Percentiles rank a stretch among this genome's conserved stretches.
Conservation (phyloP, 345 rosid species). For the Dovyalis caffra region DNA sequence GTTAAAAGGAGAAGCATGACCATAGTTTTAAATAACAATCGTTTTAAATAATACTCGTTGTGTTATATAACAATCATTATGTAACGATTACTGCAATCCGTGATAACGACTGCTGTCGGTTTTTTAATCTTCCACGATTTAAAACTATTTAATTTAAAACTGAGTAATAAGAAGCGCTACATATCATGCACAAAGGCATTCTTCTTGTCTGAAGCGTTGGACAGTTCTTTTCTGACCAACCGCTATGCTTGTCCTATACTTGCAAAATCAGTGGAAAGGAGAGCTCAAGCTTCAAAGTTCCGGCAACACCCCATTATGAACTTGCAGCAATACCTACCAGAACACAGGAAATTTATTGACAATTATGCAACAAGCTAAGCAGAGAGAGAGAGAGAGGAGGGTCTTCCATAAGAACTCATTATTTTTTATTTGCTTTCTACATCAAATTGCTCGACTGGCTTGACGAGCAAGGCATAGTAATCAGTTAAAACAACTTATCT, state of each 20-base stretch:
- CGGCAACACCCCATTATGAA: not conserved
- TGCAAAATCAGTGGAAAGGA: not conserved
- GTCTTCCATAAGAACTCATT: slow-evolving; percentile 20
- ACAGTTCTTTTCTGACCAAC: too few relatives aligned
- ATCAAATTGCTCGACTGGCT: slow-evolving; percentile 22
- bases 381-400: not conserved
- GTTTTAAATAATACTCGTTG: too few relatives aligned
- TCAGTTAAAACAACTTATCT: slow-evolving; percentile 12
- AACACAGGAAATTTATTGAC: not conserved
- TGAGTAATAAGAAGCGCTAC: not conserved
- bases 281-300: not conserved
- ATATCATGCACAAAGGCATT: not conserved
- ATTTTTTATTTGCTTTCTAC: slow-evolving; percentile 34
- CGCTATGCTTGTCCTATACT: not conserved
- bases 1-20: not conserved
- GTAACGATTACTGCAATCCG: too few relatives aligned
- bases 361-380: not conserved
- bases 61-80: too few relatives aligned
- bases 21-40: too few relatives aligned
- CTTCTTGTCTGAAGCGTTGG: too few relatives aligned
- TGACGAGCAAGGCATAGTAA: slow-evolving; percentile 7
- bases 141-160: too few relatives aligned
- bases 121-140: too few relatives aligned
- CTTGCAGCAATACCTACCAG: not conserved
- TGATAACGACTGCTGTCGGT: too few relatives aligned